Conservation (phyloP, 75 land plant species). For the Selaginella moellendorffii region DNA sequence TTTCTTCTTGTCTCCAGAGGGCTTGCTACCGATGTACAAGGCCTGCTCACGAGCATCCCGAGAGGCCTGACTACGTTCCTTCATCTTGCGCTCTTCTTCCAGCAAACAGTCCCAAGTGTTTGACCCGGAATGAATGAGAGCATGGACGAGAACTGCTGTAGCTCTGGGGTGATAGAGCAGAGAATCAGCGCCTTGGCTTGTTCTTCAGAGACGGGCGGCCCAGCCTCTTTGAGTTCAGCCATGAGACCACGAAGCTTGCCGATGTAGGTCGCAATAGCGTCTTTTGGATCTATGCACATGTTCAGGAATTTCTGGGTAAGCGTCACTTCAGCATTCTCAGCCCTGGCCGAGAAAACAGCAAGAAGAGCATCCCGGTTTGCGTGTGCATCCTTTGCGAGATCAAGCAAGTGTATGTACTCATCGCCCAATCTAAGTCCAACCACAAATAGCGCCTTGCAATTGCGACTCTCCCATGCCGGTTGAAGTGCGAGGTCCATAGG, state of each 20-base stretch:
- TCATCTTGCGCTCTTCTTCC: conserved; percentile 1
- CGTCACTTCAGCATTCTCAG: neutral
- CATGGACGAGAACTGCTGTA: neutral
- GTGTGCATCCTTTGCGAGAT: neutral
- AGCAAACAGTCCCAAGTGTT: conserved; percentile 4
- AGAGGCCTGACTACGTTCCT: conserved; percentile 1
- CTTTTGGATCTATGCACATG: neutral
- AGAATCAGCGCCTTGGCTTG: neutral
- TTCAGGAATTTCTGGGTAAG: conserved; percentile 2
- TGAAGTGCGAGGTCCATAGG: neutral
- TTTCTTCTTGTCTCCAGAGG: neutral
- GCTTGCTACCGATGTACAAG: neutral
- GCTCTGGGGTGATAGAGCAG: neutral
- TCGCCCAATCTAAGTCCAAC: conserved; percentile 4
- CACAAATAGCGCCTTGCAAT: neutral
- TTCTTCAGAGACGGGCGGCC: neutral
- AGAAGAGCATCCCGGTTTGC: no score
- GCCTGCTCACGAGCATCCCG: neutral
- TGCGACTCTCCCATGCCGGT: neutral
- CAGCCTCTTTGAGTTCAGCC: neutral
- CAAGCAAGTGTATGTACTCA: conserved; percentile 3
- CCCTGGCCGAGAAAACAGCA: neutral
- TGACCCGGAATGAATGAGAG: neutral
- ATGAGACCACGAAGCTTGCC: neutral
- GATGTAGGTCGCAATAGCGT: neutral